Conservation (phyloP, 2,329 filamentous ascomycete species). For the Talaromyces sp. region DNA sequence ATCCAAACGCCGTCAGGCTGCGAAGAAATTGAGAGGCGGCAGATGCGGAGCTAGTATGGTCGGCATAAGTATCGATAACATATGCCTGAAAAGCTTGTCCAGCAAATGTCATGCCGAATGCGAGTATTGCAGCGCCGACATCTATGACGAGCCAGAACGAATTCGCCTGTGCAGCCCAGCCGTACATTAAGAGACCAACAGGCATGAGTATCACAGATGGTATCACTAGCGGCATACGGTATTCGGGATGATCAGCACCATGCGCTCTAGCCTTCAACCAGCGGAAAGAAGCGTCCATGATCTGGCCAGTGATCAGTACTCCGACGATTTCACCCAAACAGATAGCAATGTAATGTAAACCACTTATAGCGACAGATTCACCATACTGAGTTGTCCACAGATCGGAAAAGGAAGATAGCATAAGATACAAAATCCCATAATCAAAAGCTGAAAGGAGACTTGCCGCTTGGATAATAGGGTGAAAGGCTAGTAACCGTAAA, state of each 20-base stretch:
- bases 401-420: constrained; percentile 49
- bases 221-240: constrained; percentile 52
- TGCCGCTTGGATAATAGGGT: constrained; percentile 41
- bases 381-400: constrained; percentile 48
- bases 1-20: constrained; percentile 50
- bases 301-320: constrained; percentile 31
- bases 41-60: constrained; percentile 40
- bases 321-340: constrained; percentile 40
- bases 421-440: constrained; percentile 44
- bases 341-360: constrained; percentile 46
- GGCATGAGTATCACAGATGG: constrained; percentile 52
- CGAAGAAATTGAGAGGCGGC: constrained; percentile 51
- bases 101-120: constrained; percentile 51
- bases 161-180: constrained; percentile 51
- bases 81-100: constrained; percentile 46
- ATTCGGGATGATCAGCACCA: constrained; percentile 46
- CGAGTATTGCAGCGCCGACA: constrained; percentile 53
- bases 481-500: constrained; percentile 50
- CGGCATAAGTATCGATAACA: constrained; percentile 50
- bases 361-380: constrained; percentile 44
- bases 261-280: constrained; percentile 26
- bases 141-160: constrained; percentile 59
- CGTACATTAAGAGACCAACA: constrained; percentile 55
- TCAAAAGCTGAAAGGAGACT: constrained; percentile 48
- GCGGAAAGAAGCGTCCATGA: constrained; percentile 23